A percentile compares a stretch with the other conserved stretches of the same genome.
phyloP scores from a whole-genome alignment of 768 basidiomycete species.

The Boletus pseudo-olivaceus region DNA sequence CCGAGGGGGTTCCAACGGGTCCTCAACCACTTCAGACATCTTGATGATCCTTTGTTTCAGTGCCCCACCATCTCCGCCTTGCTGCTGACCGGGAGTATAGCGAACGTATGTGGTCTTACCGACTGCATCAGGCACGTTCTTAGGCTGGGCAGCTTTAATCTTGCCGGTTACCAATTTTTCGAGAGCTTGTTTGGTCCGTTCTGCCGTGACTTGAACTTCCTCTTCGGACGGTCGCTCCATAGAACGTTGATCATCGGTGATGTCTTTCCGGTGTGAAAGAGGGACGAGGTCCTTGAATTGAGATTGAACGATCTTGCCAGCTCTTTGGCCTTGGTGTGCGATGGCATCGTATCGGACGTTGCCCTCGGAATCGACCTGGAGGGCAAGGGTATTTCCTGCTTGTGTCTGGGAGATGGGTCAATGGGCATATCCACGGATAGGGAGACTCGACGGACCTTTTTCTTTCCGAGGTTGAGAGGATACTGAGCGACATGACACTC shows the following conservation, averaged over 20 bases:
- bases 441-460: constrained; percentile 61
- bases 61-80: constrained; percentile 48
- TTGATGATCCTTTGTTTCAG: constrained; percentile 97
- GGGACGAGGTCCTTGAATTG: constrained; percentile 99
- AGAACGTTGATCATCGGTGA: constrained; percentile 62
- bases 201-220: constrained; percentile 86
- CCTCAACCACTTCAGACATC: constrained; percentile 97
- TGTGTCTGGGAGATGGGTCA: constrained; percentile 54
- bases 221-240: constrained; percentile 97
- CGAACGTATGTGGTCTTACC: constrained; percentile 89
- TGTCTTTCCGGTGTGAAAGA: constrained; percentile 81
- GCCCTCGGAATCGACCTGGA: constrained; percentile 95
- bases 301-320: constrained; percentile 83
- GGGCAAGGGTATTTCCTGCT: constrained; percentile 90
- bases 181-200: constrained; percentile 85
- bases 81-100: constrained; percentile 93
- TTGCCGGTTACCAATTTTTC: constrained; percentile 93
- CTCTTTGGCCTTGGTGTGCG: constrained; percentile 89
- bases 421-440: neutral
- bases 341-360: constrained; percentile 97
- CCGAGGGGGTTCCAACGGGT: constrained; percentile 92
- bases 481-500: constrained; percentile 98
- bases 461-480: constrained; percentile 91
- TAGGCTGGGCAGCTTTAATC: constrained; percentile 98
- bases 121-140: constrained; percentile 83